Conservation (phyloP, 73 alveolate species). For the Paraurostyla sp. region DNA sequence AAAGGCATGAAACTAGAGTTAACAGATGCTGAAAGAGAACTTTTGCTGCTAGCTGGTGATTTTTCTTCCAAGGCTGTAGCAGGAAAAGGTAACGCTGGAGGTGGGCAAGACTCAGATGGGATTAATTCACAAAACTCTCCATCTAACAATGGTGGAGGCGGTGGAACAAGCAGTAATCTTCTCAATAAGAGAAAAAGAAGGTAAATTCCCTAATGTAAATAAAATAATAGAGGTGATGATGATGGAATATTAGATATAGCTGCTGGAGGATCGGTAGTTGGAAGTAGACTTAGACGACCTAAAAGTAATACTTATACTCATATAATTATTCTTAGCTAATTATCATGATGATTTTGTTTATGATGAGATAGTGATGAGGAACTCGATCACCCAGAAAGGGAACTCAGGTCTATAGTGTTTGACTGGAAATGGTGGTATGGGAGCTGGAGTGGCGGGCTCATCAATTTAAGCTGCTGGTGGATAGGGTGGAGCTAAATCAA, state of each 20-base stretch:
- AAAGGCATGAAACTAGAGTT: not conserved
- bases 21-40: slow-evolving; percentile 55
- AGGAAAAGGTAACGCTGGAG: too few relatives aligned
- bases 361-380: slow-evolving; percentile 12
- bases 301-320: not conserved
- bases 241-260: too few relatives aligned
- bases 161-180: not conserved
- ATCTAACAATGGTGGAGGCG: too few relatives aligned
- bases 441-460: too few relatives aligned
- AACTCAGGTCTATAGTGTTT: too few relatives aligned
- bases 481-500: too few relatives aligned
- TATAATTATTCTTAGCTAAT: not conserved
- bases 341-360: slow-evolving; percentile 1
- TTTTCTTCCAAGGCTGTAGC: slow-evolving; percentile 1
- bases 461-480: too few relatives aligned
- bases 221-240: not conserved
- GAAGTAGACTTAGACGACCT: not conserved
- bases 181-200: slow-evolving; percentile 1
- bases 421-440: too few relatives aligned
- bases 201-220: not conserved
- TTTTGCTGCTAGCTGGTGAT: slow-evolving; percentile 26
- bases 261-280: too few relatives aligned
- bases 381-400: not conserved
- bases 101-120: too few relatives aligned
- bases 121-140: too few relatives aligned